Conservation (phyloP, 306 rosid species). For the Gastrolobium bilobum region DNA sequence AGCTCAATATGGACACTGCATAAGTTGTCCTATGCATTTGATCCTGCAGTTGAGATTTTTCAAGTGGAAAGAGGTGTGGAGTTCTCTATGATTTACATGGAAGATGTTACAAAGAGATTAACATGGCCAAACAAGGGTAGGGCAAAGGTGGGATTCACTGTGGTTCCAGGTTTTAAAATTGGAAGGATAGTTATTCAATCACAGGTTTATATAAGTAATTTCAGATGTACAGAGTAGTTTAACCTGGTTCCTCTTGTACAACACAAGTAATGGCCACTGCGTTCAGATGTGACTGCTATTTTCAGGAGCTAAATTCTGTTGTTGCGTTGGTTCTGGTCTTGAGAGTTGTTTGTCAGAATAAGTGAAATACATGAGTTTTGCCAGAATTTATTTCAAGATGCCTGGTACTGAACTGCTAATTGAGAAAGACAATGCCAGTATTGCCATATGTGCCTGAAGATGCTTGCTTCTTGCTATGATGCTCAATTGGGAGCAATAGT, state of each 20-base stretch:
- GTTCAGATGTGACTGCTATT: constrained; percentile 27
- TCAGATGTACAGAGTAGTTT: constrained; percentile 56
- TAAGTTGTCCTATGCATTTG: constrained; percentile 80
- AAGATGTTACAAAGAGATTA: constrained; percentile 75
- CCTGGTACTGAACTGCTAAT: not conserved
- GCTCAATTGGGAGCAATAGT: constrained; percentile 43
- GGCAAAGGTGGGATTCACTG: constrained; percentile 87
- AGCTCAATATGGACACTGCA: constrained; percentile 92
- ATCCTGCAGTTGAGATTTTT: constrained; percentile 82
- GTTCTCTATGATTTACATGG: constrained; percentile 90
- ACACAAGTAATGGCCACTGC: constrained; percentile 27
- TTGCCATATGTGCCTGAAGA: constrained; percentile 21
- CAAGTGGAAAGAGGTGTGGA: constrained; percentile 87
- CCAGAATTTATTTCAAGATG: constrained; percentile 23
- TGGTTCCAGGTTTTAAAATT: constrained; percentile 89
- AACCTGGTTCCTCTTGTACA: constrained; percentile 30
- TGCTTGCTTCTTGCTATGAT: constrained; percentile 42
- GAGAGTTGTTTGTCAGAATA: constrained; percentile 19
- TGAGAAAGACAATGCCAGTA: constrained; percentile 36
- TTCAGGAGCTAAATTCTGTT: constrained; percentile 30
- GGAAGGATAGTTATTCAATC: constrained; percentile 83
- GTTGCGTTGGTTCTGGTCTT: constrained; percentile 34
- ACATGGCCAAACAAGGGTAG: constrained; percentile 68
- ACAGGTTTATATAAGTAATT: constrained; percentile 74
- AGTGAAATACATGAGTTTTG: constrained; percentile 36